Percentiles rank a stretch among this genome's conserved stretches.
phyloP scores from a whole-genome alignment of 371 early-diverging fungal species.

The Chytridiales sp. region DNA sequence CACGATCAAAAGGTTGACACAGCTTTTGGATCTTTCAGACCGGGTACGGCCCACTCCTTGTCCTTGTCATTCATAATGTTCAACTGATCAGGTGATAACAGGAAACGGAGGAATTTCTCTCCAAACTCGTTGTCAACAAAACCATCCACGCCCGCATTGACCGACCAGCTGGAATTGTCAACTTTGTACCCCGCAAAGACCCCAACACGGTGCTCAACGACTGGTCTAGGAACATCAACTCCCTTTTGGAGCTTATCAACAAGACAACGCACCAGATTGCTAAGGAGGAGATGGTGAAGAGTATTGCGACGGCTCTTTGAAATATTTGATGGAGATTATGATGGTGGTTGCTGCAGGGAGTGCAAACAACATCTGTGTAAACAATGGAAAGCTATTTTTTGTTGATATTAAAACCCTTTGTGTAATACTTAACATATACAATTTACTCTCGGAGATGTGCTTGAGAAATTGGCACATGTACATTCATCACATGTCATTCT shows the following conservation, averaged over 20 bases:
- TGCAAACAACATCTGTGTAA: too few relatives aligned
- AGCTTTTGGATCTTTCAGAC: constrained; percentile 69
- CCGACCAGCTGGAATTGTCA: constrained; percentile 85
- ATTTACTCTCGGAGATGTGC: too few relatives aligned
- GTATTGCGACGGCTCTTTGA: too few relatives aligned
- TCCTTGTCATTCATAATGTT: background rate
- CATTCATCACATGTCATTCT: too few relatives aligned
- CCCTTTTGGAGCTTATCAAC: constrained; percentile 83
- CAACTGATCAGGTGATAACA: constrained; percentile 11
- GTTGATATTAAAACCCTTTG: too few relatives aligned
- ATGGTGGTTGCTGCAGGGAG: too few relatives aligned
- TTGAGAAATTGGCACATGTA: too few relatives aligned
- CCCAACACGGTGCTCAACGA: constrained; percentile 85
- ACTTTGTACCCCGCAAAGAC: constrained; percentile 76
- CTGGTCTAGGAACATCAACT: constrained; percentile 89
- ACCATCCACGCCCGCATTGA: constrained; percentile 95
- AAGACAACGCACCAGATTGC: constrained; percentile 95
- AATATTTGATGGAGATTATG: too few relatives aligned
- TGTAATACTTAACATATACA: too few relatives aligned
- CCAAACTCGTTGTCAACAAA: constrained; percentile 88
- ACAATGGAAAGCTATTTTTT: too few relatives aligned
- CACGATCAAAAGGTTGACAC: constrained; percentile 71
- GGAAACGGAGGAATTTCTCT: constrained; percentile 88
- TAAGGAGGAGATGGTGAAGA: constrained; percentile 77
- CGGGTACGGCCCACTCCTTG: constrained; percentile 41